phyloP scores from a whole-genome alignment of 1,284 basidiomycete genomes.

The Tremellales sp. region DNA sequence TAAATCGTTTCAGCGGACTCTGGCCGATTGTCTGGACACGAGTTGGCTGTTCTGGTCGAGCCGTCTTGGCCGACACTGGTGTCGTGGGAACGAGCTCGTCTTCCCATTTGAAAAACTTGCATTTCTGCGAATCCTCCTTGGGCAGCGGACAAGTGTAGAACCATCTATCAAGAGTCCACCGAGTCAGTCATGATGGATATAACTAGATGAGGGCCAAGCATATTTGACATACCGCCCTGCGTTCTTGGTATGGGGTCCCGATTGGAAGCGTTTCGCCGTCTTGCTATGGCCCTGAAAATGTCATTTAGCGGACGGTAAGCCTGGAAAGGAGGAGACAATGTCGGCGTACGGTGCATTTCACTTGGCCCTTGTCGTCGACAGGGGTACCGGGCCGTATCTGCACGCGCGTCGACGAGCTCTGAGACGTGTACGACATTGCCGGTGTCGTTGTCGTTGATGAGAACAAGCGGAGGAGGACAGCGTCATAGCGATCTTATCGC shows the following conservation, averaged over 20 bases:
- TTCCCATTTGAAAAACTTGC: constrained; percentile 47
- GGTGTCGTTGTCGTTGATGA: too few relatives aligned
- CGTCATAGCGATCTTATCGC: too few relatives aligned
- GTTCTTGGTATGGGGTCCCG: constrained; percentile 34
- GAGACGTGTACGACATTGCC: too few relatives aligned
- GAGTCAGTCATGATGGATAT: neutral
- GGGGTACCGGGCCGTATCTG: too few relatives aligned
- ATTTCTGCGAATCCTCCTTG: constrained; percentile 31
- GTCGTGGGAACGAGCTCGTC: constrained; percentile 23
- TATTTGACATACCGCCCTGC: constrained; percentile 26
- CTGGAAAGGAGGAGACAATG: too few relatives aligned
- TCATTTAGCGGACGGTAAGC: too few relatives aligned
- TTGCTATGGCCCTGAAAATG: too few relatives aligned
- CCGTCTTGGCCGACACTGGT: neutral
- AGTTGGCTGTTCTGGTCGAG: neutral
- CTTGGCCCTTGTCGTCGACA: too few relatives aligned
- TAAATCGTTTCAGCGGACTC: constrained; percentile 1
- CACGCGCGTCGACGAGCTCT: too few relatives aligned
- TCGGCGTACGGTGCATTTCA: too few relatives aligned
- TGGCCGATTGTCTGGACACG: constrained; percentile 11
- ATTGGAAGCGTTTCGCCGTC: too few relatives aligned
- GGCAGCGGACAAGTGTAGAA: constrained; percentile 40
- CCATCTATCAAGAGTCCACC: constrained; percentile 11
- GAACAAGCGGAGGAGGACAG: too few relatives aligned
- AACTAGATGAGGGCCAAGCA: neutral